phyloP scores from a whole-genome alignment of 805 yeast species.

The Scheffersomyces amazonensis region DNA sequence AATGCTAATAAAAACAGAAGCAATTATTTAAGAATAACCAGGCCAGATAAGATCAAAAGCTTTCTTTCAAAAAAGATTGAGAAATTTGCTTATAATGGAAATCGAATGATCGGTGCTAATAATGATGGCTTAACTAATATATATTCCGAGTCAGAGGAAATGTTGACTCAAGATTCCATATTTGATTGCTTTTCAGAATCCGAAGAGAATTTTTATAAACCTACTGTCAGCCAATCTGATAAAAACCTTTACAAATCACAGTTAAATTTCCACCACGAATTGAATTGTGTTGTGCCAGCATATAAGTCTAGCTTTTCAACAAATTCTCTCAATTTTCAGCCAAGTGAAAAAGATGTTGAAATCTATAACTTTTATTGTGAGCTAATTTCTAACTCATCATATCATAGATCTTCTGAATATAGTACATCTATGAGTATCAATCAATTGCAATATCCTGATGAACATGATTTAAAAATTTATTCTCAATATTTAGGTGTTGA shows the following conservation, averaged over 20 bases:
- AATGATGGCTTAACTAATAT: background rate
- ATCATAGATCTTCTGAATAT: too few relatives aligned
- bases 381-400: background rate
- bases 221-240: slow-evolving; percentile 6
- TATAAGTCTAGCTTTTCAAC: background rate
- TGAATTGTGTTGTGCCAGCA: background rate
- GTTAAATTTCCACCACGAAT: background rate
- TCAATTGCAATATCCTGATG: slow-evolving; percentile 6
- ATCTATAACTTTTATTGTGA: slow-evolving; percentile 11
- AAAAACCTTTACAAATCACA: slow-evolving; percentile 11
- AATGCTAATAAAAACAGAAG: background rate
- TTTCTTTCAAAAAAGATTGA: slow-evolving; percentile 22
- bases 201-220: too few relatives aligned
- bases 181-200: background rate
- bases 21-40: slow-evolving; percentile 7
- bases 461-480: slow-evolving; percentile 18
- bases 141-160: background rate
- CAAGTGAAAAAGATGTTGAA: slow-evolving; percentile 9
- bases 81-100: slow-evolving; percentile 15
- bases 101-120: background rate
- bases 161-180: background rate
- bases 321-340: background rate
- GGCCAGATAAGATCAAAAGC: slow-evolving; percentile 17
- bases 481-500: slow-evolving; percentile 23
- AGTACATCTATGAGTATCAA: background rate